phyloP scores from a whole-genome alignment of 441 rosid species.

The Arabidopsis hybrid region DNA sequence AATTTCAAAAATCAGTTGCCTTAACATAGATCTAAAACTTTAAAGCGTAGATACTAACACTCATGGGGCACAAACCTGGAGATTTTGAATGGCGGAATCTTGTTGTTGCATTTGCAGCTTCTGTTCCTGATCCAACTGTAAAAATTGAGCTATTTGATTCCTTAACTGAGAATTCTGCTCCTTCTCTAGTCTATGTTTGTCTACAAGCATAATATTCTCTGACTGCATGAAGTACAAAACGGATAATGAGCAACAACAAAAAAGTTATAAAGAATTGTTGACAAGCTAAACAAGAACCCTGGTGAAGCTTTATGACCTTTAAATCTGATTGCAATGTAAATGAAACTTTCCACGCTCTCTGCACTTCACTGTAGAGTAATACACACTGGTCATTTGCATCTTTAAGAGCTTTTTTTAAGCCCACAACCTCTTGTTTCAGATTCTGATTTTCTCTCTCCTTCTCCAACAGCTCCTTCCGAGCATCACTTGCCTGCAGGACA shows the following conservation, averaged over 20 bases:
- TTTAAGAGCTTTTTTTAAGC: slow-evolving; percentile 82
- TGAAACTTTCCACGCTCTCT: slow-evolving; percentile 99
- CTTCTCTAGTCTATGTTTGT: slow-evolving; percentile 80
- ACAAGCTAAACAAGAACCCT: slow-evolving; percentile 21
- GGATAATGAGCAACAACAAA: slow-evolving; percentile 23
- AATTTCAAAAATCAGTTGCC: background rate
- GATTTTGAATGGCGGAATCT: slow-evolving; percentile 78
- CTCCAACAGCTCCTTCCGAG: slow-evolving; percentile 86
- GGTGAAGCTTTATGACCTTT: slow-evolving; percentile 63
- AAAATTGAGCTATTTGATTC: slow-evolving; percentile 79
- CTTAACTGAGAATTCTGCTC: slow-evolving; percentile 91
- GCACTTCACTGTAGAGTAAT: slow-evolving; percentile 95
- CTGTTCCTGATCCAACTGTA: slow-evolving; percentile 82
- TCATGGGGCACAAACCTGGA: slow-evolving; percentile 63
- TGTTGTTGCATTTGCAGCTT: slow-evolving; percentile 76
- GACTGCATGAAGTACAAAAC: slow-evolving; percentile 63
- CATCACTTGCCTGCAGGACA: slow-evolving; percentile 85
- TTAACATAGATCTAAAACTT: slow-evolving; percentile 6
- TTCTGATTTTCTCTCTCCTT: slow-evolving; percentile 90
- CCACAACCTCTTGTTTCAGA: slow-evolving; percentile 81
- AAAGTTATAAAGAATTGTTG: background rate
- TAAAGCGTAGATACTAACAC: slow-evolving; percentile 21
- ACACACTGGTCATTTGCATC: slow-evolving; percentile 97
- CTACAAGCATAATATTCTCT: slow-evolving; percentile 83
- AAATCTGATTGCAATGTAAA: slow-evolving; percentile 90